A percentile compares a stretch with the other conserved stretches of the same genome.
These are phyloP conservation scores for Escovopsis sp. DNA, from an alignment of 2,329 filamentous ascomycete genomes.

Conservation along the genomic window DNA sequence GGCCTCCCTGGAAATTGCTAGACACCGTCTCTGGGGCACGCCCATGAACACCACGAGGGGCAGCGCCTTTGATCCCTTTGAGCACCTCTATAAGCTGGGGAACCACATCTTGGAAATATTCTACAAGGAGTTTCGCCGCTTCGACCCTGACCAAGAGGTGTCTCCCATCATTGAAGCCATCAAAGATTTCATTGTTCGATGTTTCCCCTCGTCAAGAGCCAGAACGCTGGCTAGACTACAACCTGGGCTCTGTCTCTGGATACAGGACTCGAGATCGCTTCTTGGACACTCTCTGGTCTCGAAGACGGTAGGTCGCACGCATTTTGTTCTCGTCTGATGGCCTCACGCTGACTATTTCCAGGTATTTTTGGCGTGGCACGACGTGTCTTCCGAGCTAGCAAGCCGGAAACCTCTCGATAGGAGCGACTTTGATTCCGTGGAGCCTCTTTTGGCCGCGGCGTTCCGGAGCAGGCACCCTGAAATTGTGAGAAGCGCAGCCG, in stretches of 20 bases:
- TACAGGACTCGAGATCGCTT: slow-evolving; percentile 39
- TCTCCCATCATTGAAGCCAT: slow-evolving; percentile 38
- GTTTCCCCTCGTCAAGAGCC: slow-evolving; percentile 33
- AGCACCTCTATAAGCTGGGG: slow-evolving; percentile 48
- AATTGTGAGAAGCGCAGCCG: slow-evolving; percentile 35
- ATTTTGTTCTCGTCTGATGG: neutral
- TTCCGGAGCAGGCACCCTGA: slow-evolving; percentile 42
- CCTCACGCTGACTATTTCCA: slow-evolving; percentile 19
- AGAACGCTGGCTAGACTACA: slow-evolving; percentile 47
- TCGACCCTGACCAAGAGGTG: slow-evolving; percentile 23
- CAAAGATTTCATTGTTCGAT: slow-evolving; percentile 35
- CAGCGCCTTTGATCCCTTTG: slow-evolving; percentile 48
- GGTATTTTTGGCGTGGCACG: slow-evolving; percentile 36
- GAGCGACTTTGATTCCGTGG: slow-evolving; percentile 36
- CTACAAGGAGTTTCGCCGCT: slow-evolving; percentile 33
- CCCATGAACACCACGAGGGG: slow-evolving; percentile 13
- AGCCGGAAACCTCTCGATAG: slow-evolving; percentile 21
- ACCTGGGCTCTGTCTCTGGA: slow-evolving; percentile 45
- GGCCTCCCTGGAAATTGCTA: slow-evolving; percentile 49
- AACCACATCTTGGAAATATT: slow-evolving; percentile 35
- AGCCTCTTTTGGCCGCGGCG: slow-evolving; percentile 38
- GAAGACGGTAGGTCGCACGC: slow-evolving; percentile 27
- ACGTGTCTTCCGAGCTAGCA: slow-evolving; percentile 26
- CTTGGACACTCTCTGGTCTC: slow-evolving; percentile 26
- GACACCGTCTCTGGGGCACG: slow-evolving; percentile 46